A percentile compares a stretch with the other conserved stretches of the same genome.
These are phyloP conservation scores for Penicillium hesseltinei DNA, from an alignment of 2,329 filamentous ascomycete genomes.

Conservation along the genomic window DNA sequence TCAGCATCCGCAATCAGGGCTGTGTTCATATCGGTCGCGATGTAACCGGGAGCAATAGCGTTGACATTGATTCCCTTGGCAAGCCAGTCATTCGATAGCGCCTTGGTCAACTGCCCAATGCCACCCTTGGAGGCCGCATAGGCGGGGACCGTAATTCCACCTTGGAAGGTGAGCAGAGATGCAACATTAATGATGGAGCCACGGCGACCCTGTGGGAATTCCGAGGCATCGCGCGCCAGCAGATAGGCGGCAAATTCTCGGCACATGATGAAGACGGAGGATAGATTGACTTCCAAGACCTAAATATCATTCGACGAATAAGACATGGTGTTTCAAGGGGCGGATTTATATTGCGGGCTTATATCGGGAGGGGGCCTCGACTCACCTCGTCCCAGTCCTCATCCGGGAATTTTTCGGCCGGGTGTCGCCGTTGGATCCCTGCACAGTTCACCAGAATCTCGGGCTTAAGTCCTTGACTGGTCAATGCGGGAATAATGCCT, in stretches of 20 bases:
- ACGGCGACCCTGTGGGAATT: constrained; percentile 30
- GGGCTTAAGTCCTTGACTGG: constrained; percentile 55
- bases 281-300: constrained; percentile 85
- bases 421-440: constrained; percentile 78
- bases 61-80: constrained; percentile 57
- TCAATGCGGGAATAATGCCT: constrained; percentile 40
- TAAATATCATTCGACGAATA: constrained; percentile 19
- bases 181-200: constrained; percentile 75
- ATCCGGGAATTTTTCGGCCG: constrained; percentile 72
- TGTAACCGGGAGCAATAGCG: constrained; percentile 56
- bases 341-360: background rate
- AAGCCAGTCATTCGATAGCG: constrained; percentile 55
- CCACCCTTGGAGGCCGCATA: constrained; percentile 38
- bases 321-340: background rate
- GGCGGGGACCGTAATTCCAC: constrained; percentile 72
- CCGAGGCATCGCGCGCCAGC: constrained; percentile 28
- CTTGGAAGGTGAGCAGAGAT: constrained; percentile 78
- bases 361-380: constrained; percentile 1
- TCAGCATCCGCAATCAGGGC: constrained; percentile 72
- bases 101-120: constrained; percentile 42
- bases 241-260: constrained; percentile 39
- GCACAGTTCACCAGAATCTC: constrained; percentile 83
- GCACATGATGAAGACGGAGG: constrained; percentile 65
- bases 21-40: constrained; percentile 73
- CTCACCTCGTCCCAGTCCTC: constrained; percentile 69